Percentiles rank a stretch among this genome's conserved stretches.
These are phyloP conservation scores for Triticum turgidum DNA, from an alignment of 176 grass and related monocot species.

Conservation along the genomic window DNA sequence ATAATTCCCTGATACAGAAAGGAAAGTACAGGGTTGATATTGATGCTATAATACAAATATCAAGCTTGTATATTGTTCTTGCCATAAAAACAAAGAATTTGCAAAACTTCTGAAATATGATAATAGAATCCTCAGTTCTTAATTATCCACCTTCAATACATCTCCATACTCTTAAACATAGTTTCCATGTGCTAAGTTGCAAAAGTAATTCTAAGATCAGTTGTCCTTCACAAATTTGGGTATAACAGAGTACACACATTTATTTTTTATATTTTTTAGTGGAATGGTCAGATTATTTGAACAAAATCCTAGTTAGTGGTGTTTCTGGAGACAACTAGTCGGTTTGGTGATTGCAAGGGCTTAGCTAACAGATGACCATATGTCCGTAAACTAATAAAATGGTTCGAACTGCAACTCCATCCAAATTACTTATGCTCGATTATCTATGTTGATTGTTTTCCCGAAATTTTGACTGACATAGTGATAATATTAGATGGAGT, in stretches of 20 bases:
- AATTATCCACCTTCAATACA: neutral
- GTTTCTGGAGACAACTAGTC: neutral
- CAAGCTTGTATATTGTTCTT: neutral
- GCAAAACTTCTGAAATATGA: neutral
- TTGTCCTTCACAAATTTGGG: neutral
- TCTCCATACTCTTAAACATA: neutral
- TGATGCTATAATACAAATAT: neutral
- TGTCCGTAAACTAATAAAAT: neutral
- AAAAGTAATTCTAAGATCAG: neutral
- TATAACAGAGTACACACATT: neutral
- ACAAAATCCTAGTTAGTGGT: constrained; percentile 1
- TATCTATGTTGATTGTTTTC: neutral
- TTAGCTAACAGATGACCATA: neutral
- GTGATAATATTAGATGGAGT: constrained; percentile 14
- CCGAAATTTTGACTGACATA: neutral
- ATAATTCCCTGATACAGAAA: constrained; percentile 67
- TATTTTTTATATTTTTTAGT: neutral
- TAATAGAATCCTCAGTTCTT: neutral
- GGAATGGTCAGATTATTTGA: neutral
- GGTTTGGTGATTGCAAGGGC: neutral
- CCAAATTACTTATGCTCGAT: too few species aligned
- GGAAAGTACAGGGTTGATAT: neutral
- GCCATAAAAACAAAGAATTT: neutral
- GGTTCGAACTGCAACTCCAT: neutral
- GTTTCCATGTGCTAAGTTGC: neutral